phyloP scores from a whole-genome alignment of 768 basidiomycete genomes.

The Punctularia strigosozonata region DNA sequence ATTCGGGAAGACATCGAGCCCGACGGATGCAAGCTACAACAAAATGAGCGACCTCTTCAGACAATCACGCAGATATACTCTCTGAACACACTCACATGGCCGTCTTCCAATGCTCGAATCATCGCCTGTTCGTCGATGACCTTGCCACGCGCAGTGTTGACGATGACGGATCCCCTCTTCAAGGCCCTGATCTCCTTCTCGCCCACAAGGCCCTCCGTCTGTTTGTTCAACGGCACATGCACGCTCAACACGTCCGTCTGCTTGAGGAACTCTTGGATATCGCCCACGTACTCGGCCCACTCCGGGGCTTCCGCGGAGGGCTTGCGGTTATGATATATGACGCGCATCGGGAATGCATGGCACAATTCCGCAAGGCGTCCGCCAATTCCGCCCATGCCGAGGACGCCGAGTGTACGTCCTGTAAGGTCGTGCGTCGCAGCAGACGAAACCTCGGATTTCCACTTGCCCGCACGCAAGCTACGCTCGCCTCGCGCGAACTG shows the following conservation, averaged over 20 bases:
- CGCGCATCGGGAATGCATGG: constrained; percentile 78
- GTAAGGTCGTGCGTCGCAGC: constrained; percentile 49
- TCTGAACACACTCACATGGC: constrained; percentile 50
- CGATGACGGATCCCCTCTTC: constrained; percentile 67
- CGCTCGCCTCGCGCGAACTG: constrained; percentile 59
- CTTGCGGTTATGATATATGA: constrained; percentile 69
- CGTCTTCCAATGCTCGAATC: constrained; percentile 74
- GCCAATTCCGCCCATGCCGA: constrained; percentile 74
- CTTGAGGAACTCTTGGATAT: constrained; percentile 47
- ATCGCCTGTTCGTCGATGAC: constrained; percentile 83
- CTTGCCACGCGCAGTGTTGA: constrained; percentile 88
- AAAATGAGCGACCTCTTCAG: constrained; percentile 4
- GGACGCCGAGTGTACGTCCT: constrained; percentile 56
- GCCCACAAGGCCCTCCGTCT: constrained; percentile 65
- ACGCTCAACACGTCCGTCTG: constrained; percentile 78
- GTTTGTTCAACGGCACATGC: constrained; percentile 66
- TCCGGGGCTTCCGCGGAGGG: constrained; percentile 45
- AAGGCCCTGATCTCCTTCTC: constrained; percentile 66
- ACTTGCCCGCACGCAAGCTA: constrained; percentile 39
- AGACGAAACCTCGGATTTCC: constrained; percentile 44
- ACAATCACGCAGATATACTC: constrained; percentile 1
- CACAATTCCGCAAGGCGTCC: constrained; percentile 50
- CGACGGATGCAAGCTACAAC: constrained; percentile 60
- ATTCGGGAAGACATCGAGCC: constrained; percentile 79
- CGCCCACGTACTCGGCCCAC: constrained; percentile 68